phyloP scores from a whole-genome alignment of 2,329 filamentous ascomycete species.

The Aspergillus intermedius region DNA sequence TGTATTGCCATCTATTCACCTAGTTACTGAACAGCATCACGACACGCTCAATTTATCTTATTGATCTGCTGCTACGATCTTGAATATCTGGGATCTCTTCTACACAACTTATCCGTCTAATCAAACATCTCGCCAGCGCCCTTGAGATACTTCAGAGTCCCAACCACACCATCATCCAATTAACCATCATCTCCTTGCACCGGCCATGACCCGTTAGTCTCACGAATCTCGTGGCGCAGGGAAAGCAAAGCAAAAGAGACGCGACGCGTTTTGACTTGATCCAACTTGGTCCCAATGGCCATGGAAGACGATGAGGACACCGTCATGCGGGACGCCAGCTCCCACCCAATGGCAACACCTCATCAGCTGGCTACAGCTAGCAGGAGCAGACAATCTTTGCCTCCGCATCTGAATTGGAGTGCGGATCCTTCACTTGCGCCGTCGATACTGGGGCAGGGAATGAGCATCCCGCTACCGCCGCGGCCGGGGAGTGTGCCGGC shows the following conservation, averaged over 20 bases:
- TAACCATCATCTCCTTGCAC: too few relatives aligned
- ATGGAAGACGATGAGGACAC: constrained; percentile 35
- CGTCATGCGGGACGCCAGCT: constrained; percentile 30
- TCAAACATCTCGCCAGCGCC: too few relatives aligned
- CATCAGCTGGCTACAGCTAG: constrained; percentile 10
- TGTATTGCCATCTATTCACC: too few relatives aligned
- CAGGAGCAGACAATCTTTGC: constrained; percentile 9
- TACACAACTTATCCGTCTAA: too few relatives aligned
- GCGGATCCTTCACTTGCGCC: constrained; percentile 18
- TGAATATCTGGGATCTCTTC: too few relatives aligned
- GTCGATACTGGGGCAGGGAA: constrained; percentile 14
- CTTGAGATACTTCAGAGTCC: too few relatives aligned
- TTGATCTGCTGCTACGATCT: too few relatives aligned
- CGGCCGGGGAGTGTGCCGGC: neutral
- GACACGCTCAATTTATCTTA: too few relatives aligned
- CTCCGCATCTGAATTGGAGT: constrained; percentile 14
- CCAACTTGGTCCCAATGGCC: constrained; percentile 2
- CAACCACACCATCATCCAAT: too few relatives aligned
- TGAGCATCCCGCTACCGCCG: constrained; percentile 15
- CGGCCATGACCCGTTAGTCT: constrained; percentile 14
- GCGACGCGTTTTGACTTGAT: constrained; percentile 3
- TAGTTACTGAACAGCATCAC: too few relatives aligned
- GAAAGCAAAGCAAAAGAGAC: constrained; percentile 7
- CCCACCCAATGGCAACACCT: constrained; percentile 15
- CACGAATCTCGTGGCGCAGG: constrained; percentile 1